phyloP scores from a whole-genome alignment of 148 eudicot species.

The Rhododendron vialii region DNA sequence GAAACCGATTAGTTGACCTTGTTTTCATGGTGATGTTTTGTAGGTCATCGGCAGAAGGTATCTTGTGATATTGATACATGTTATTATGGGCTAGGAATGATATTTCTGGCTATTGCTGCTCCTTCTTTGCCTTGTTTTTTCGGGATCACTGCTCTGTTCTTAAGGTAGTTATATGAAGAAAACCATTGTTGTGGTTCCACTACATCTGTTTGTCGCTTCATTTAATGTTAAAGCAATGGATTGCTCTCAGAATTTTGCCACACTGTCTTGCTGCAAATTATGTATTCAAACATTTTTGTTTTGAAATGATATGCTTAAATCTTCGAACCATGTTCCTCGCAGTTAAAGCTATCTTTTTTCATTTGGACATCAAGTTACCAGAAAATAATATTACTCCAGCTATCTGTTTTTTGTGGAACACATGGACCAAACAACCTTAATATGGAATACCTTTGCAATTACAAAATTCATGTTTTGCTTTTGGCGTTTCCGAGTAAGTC shows the following conservation, averaged over 20 bases:
- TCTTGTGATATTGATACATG: constrained; percentile 56
- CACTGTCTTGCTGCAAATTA: not conserved
- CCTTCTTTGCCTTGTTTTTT: constrained; percentile 71
- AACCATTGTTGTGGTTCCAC: not conserved
- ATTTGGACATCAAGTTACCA: not conserved
- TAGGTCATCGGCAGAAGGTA: constrained; percentile 69
- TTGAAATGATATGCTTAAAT: not conserved
- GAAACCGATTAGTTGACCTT: constrained; percentile 7
- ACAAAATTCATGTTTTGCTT: not conserved
- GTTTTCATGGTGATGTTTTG: constrained; percentile 13
- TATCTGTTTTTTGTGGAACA: not conserved
- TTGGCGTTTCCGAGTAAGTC: not conserved
- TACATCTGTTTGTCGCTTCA: not conserved
- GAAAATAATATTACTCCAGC: not conserved
- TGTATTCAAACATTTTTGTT: not conserved
- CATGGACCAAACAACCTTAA: not conserved
- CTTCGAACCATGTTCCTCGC: not conserved
- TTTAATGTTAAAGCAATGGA: not conserved
- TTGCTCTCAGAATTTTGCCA: not conserved
- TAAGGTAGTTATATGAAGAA: constrained; percentile 42
- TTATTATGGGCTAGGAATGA: constrained; percentile 73
- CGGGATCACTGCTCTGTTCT: constrained; percentile 82
- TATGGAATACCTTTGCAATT: not conserved
- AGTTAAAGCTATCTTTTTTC: not conserved
- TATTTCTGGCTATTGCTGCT: constrained; percentile 59